A percentile compares a stretch with the other conserved stretches of the same genome.
These are phyloP conservation scores for Ogataea allantospora DNA, from an alignment of 805 yeast genomes.

Conservation along the genomic window DNA sequence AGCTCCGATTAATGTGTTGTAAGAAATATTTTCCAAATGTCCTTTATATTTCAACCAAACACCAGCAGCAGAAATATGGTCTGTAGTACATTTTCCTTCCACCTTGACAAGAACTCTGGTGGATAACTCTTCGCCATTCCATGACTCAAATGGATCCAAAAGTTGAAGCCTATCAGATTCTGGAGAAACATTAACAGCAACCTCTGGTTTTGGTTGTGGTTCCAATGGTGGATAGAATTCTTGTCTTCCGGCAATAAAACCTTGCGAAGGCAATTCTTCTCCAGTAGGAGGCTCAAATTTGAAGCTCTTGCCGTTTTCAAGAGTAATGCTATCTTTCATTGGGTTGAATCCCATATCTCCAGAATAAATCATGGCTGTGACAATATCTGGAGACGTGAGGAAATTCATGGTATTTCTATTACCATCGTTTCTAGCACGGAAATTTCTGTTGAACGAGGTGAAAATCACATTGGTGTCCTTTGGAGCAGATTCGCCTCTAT, in stretches of 20 bases:
- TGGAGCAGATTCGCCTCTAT: constrained; percentile 80
- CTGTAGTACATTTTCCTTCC: constrained; percentile 97
- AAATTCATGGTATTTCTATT: constrained; percentile 97
- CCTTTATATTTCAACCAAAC: constrained; percentile 99
- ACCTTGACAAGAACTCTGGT: constrained; percentile 82
- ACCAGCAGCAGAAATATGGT: constrained; percentile 98
- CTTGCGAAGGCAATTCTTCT: constrained; percentile 83
- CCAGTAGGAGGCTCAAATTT: constrained; percentile 85
- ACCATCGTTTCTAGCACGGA: constrained; percentile 97
- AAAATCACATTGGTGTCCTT: constrained; percentile 96
- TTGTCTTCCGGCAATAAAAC: constrained; percentile 83
- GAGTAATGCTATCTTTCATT: constrained; percentile 82
- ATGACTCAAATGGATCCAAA: constrained; percentile 81
- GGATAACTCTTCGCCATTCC: constrained; percentile 82
- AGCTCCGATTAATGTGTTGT: constrained; percentile 95
- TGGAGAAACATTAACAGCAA: constrained; percentile 60
- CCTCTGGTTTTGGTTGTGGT: constrained; percentile 54
- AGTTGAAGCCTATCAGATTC: constrained; percentile 89
- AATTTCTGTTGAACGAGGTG: constrained; percentile 96
- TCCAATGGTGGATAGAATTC: constrained; percentile 56
- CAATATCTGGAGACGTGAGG: constrained; percentile 95
- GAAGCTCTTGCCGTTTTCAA: constrained; percentile 87
- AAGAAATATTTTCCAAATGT: constrained; percentile 90
- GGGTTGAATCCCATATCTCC: constrained; percentile 98
- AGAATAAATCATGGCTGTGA: constrained; percentile 91